These are phyloP conservation scores for Wickerhamiella dianesei DNA, from an alignment of 805 yeast species.

Conservation along the genomic window DNA sequence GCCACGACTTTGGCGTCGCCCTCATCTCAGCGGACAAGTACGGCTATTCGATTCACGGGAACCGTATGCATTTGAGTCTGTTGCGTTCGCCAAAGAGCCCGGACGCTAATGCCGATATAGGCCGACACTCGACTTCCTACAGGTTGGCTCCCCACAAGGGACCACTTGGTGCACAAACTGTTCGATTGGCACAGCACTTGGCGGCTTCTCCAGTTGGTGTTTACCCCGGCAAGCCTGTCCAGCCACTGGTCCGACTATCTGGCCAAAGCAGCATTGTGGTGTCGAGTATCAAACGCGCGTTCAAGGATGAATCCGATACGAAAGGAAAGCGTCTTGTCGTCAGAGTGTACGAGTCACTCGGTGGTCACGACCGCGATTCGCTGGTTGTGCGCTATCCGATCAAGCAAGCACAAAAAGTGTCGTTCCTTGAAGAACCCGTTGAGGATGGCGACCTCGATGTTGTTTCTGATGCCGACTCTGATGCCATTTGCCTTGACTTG, in stretches of 20 bases:
- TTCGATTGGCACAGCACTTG: constrained; percentile 65
- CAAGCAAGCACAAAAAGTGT: constrained; percentile 37
- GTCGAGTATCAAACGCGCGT: constrained; percentile 74
- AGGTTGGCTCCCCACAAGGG: constrained; percentile 78
- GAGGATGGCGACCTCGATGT: constrained; percentile 21
- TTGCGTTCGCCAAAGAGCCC: constrained; percentile 90
- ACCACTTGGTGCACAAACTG: constrained; percentile 45
- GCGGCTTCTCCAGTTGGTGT: constrained; percentile 28
- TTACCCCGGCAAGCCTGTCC: constrained; percentile 26
- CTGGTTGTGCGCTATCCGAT: constrained; percentile 39
- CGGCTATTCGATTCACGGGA: constrained; percentile 92
- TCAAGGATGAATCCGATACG: constrained; percentile 49
- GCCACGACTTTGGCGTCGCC: constrained; percentile 73
- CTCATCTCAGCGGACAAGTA: constrained; percentile 74
- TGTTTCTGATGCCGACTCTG: constrained; percentile 14
- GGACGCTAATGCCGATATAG: constrained; percentile 91
- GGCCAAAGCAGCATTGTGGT: constrained; percentile 53
- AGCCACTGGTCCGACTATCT: constrained; percentile 9
- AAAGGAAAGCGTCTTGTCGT: constrained; percentile 44
- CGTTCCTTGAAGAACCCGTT: constrained; percentile 30
- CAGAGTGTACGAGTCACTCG: constrained; percentile 77
- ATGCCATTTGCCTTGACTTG: constrained; percentile 30
- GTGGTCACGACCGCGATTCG: constrained; percentile 53
- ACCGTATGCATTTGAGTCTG: constrained; percentile 70
- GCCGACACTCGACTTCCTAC: constrained; percentile 66